A percentile compares a stretch with the other conserved stretches of the same genome.
Conservation (phyloP, 352 stramenopile species). For the Phytopythium vexans region DNA sequence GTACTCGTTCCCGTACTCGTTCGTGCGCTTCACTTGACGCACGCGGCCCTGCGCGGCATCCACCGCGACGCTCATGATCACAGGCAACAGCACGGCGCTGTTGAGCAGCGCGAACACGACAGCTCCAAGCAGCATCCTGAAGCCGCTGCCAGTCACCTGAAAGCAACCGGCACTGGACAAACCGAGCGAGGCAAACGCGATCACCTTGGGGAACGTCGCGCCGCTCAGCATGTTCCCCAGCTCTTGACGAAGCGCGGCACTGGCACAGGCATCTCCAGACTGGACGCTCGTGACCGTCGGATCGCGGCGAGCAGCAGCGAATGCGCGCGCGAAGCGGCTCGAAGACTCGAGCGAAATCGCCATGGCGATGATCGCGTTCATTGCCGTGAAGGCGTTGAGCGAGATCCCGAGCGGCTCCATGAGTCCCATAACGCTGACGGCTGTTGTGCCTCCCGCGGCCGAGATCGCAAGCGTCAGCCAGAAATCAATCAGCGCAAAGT, state of each 20-base stretch:
- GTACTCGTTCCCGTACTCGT: conserved; percentile 33
- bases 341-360: conserved; percentile 80
- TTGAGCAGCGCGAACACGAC: conserved; percentile 34
- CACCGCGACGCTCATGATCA: conserved; percentile 39
- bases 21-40: conserved; percentile 32
- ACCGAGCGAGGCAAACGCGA: conserved; percentile 34
- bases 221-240: conserved; percentile 35
- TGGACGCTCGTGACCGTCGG: conserved; percentile 25
- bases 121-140: conserved; percentile 36
- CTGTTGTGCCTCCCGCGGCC: conserved; percentile 39
- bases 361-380: conserved; percentile 74
- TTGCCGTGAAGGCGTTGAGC: conserved; percentile 81
- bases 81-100: conserved; percentile 30
- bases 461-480: conserved; percentile 47
- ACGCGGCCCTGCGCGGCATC: conserved; percentile 36
- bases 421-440: conserved; percentile 56
- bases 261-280: conserved; percentile 27
- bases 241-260: conserved; percentile 34
- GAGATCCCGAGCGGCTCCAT: conserved; percentile 60
- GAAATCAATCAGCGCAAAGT: conserved; percentile 41
- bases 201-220: conserved; percentile 35
- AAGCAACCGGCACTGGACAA: conserved; percentile 34
- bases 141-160: conserved; percentile 37
- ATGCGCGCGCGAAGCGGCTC: conserved; percentile 66
- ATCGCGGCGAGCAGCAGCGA: conserved; percentile 15